Percentiles rank a stretch among this genome's conserved stretches.
phyloP scores from a whole-genome alignment of 148 eudicot genomes.

The Fagopyrum esculentum region DNA sequence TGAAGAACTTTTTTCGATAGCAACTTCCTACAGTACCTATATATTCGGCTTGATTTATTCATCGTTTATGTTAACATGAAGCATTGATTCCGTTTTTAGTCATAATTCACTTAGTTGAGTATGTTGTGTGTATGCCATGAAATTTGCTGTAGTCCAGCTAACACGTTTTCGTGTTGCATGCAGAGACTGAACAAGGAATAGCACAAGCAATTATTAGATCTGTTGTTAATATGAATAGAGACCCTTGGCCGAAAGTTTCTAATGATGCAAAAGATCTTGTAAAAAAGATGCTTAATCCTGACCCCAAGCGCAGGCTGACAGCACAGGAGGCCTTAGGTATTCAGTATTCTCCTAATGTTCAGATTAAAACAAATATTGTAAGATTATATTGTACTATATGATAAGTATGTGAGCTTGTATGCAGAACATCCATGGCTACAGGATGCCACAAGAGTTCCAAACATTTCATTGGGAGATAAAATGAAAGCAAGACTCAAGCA shows the following conservation, averaged over 20 bases:
- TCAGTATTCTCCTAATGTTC: conserved; percentile 6
- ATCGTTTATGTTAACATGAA: no score
- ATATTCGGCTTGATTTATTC: no score
- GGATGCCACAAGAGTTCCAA: conserved; percentile 67
- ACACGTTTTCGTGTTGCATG: not conserved
- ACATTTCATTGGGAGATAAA: conserved; percentile 45
- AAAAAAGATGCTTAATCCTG: conserved; percentile 70
- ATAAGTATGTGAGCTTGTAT: not conserved
- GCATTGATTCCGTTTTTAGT: no score
- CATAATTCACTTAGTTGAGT: no score
- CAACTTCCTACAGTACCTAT: no score
- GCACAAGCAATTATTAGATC: conserved; percentile 85
- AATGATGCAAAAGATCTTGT: conserved; percentile 71
- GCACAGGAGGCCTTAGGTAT: conserved; percentile 68
- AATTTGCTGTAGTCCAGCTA: no score
- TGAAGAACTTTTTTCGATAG: conserved; percentile 1
- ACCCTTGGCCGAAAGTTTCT: conserved; percentile 78
- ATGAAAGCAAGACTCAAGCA: no score
- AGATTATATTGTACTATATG: not conserved
- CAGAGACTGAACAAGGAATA: conserved; percentile 85
- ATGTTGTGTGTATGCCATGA: no score
- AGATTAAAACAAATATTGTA: not conserved
- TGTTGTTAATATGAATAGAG: conserved; percentile 62
- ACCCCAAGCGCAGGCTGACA: conserved; percentile 57
- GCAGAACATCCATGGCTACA: conserved; percentile 80